phyloP scores from a whole-genome alignment of 768 basidiomycete species.

The Termitomyces titanicus region DNA sequence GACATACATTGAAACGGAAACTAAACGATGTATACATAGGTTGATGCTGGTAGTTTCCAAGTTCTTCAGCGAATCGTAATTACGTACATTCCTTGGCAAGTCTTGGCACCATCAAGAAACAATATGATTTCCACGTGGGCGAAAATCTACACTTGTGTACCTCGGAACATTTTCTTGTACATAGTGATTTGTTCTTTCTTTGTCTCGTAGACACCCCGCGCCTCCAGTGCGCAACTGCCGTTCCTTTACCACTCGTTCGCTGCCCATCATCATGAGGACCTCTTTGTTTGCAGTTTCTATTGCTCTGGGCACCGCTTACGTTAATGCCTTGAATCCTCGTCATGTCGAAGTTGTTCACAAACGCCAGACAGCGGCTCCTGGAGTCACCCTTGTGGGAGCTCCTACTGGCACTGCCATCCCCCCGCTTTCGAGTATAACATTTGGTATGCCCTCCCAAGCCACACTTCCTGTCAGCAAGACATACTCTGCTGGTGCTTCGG shows the following conservation, averaged over 20 bases:
- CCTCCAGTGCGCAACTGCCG: constrained; percentile 14
- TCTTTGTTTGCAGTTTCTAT: constrained; percentile 10
- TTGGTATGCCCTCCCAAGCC: constrained; percentile 56
- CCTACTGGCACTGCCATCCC: constrained; percentile 49
- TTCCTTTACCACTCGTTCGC: constrained; percentile 10
- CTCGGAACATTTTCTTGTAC: background rate
- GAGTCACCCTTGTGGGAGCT: constrained; percentile 43
- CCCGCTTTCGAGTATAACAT: constrained; percentile 53
- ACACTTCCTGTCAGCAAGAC: constrained; percentile 49
- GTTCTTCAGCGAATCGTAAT: too few relatives aligned
- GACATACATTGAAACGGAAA: too few relatives aligned
- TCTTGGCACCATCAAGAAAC: background rate
- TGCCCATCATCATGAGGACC: constrained; percentile 15
- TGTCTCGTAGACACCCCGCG: constrained; percentile 6
- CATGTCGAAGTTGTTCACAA: constrained; percentile 29
- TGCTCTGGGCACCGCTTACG: constrained; percentile 18
- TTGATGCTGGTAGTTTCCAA: too few relatives aligned
- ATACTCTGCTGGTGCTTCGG: constrained; percentile 54
- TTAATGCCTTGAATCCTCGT: constrained; percentile 19
- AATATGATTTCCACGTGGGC: background rate
- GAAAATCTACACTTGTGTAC: background rate
- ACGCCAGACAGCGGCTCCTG: constrained; percentile 29
- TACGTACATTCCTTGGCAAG: background rate
- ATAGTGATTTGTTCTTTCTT: constrained; percentile 2
- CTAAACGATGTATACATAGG: too few relatives aligned